Evolutionary conservation across 1,284 basidiomycete genomes (phyloP), one percentile per base, ranked within the genome.

Genomic region (Porodaedalea pini): DNA sequence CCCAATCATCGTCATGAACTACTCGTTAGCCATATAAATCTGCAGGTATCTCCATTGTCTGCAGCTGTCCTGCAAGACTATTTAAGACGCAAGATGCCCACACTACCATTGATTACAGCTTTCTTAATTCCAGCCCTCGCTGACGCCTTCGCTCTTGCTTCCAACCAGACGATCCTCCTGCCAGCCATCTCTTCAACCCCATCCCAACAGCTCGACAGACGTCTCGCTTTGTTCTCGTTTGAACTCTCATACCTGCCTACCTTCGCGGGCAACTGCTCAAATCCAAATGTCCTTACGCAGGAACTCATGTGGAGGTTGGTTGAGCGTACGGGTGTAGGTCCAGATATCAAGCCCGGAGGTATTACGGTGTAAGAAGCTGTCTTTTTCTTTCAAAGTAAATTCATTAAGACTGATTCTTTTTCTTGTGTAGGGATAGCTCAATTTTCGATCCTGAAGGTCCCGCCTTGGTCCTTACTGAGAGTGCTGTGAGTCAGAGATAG

Each of bases 281-380:
- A 65, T 49, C 72, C 71, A 11, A 72, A 73, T 55, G 10, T 61
- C 17, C 63, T 73, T 27, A 71, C 70, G 23, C 58, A 65, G 45
- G 64, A 67, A 40, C 60, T 72, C 19, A 64, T 73, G 62, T 61
- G 67, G 41, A 56, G 66, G n/a, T 57, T 73, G n/a, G 69, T 68
- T 0, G 67, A 71, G 21, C 61, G 71, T 17, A 69, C 72, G 11
- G 72, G 71, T 4, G 65, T 68, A 3, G 68, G 69, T 13, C 68
- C 69, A 3, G 68, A 69, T 39, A 59, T 70, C 19, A 63, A 71
- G 8, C 72, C 72, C 6, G 71, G 72, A 23, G 72, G 72, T 6
- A 72, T 72, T 34, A 71, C 72, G 13, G 67, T 71, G 67, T 68
- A 57, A 7, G 63, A 54, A 15, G 32, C n/a, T 32, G 29, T 10